These are phyloP conservation scores for Leucocoprinus sp. DNA, from an alignment of 768 basidiomycete species.

Conservation along the genomic window DNA sequence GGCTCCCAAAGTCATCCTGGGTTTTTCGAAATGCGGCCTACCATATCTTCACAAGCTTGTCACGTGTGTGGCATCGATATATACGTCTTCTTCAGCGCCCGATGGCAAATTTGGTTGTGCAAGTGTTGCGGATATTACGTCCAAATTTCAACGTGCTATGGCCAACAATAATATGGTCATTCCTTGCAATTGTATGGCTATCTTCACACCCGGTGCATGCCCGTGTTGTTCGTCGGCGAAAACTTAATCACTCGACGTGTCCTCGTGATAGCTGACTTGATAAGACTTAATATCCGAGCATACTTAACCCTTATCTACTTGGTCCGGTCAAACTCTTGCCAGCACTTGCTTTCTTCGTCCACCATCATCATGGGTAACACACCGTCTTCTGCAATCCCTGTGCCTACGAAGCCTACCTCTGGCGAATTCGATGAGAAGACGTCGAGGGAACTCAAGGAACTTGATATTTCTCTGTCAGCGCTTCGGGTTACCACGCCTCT, in stretches of 20 bases:
- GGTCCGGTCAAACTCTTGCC: not conserved
- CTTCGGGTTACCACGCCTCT: constrained; percentile 29
- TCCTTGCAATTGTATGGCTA: no score
- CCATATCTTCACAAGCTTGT: no score
- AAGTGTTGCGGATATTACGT: constrained; percentile 1
- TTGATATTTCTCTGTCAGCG: constrained; percentile 23
- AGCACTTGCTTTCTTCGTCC: not conserved
- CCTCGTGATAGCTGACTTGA: constrained; percentile 5
- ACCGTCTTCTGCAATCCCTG: constrained; percentile 21
- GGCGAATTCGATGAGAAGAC: constrained; percentile 24
- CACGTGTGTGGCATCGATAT: not conserved
- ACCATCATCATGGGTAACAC: constrained; percentile 24
- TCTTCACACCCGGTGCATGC: not conserved
- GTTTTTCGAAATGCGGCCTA: no score
- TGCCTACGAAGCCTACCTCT: constrained; percentile 17
- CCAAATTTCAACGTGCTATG: no score
- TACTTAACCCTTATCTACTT: not conserved
- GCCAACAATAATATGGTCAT: no score
- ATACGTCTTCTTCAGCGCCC: not conserved
- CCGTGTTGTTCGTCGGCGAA: not conserved
- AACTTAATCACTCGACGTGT: no score
- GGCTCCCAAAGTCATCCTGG: no score
- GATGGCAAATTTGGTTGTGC: not conserved
- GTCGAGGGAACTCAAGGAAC: constrained; percentile 14
- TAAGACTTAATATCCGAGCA: no score